These are phyloP conservation scores for Linnemannia schmuckeri DNA, from an alignment of 192 early-diverging fungal genomes.

Conservation along the genomic window DNA sequence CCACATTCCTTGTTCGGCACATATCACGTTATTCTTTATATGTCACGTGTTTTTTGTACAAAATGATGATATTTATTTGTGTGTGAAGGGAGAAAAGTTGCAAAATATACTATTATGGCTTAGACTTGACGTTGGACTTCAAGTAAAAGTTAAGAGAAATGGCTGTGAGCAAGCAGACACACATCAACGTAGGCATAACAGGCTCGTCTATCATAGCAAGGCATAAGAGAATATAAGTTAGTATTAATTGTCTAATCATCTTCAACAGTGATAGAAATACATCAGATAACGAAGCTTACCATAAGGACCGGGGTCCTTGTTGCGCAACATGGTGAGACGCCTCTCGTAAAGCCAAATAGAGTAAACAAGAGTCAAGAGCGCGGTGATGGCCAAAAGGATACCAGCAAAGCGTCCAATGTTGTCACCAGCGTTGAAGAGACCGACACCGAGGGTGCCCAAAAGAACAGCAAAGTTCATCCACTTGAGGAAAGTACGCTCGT, in stretches of 20 bases:
- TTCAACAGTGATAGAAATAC: not conserved
- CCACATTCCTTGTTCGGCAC: not conserved
- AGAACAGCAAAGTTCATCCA: conserved; percentile 87
- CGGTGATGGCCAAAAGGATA: conserved; percentile 77
- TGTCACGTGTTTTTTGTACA: not conserved
- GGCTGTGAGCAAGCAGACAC: conserved; percentile 71
- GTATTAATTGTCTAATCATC: not conserved
- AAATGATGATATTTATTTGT: not conserved
- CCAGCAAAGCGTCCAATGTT: conserved; percentile 76
- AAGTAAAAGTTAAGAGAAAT: conserved; percentile 67
- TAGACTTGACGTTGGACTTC: conserved; percentile 56
- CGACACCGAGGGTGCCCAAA: conserved; percentile 76
- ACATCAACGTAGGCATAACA: conserved; percentile 78
- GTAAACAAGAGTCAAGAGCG: conserved; percentile 79
- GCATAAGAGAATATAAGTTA: not conserved
- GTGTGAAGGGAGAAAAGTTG: not conserved
- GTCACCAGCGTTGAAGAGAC: conserved; percentile 83
- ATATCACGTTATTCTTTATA: conserved; percentile 9
- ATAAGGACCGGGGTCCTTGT: conserved; percentile 68
- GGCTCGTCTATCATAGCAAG: conserved; percentile 68
- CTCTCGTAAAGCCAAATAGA: conserved; percentile 78
- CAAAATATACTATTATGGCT: conserved; percentile 31
- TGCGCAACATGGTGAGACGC: conserved; percentile 75
- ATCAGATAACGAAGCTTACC: conserved; percentile 32
- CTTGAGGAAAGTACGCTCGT: conserved; percentile 87